These are phyloP conservation scores for Pseudogymnoascus verrucosus DNA, from an alignment of 2,329 filamentous ascomycete genomes.

Conservation along the genomic window DNA sequence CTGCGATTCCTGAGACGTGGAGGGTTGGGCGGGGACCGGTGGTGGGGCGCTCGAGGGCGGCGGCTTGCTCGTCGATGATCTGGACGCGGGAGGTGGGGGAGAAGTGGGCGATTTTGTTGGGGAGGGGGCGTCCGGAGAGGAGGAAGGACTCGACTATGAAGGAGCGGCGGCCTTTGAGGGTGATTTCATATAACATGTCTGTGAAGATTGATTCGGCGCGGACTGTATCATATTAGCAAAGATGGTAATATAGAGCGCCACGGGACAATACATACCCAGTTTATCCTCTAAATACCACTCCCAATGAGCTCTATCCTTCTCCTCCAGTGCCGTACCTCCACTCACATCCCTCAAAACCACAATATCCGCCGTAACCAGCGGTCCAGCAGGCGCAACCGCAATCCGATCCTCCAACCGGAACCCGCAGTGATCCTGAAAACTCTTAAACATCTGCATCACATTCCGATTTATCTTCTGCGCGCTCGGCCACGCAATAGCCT, in stretches of 20 bases:
- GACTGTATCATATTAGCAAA: slow-evolving; percentile 32
- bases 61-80: slow-evolving; percentile 16
- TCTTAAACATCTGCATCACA: slow-evolving; percentile 64
- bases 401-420: slow-evolving; percentile 67
- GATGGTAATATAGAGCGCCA: neutral
- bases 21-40: slow-evolving; percentile 26
- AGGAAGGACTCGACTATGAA: slow-evolving; percentile 55
- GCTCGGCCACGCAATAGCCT: slow-evolving; percentile 55
- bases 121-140: slow-evolving; percentile 37
- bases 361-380: slow-evolving; percentile 46
- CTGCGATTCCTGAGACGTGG: slow-evolving; percentile 52
- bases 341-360: slow-evolving; percentile 55
- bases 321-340: slow-evolving; percentile 27
- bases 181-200: slow-evolving; percentile 61
- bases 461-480: slow-evolving; percentile 56
- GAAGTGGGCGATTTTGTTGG: slow-evolving; percentile 32
- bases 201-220: slow-evolving; percentile 61
- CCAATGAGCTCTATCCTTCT: slow-evolving; percentile 35
- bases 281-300: slow-evolving; percentile 39
- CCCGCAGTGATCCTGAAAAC: slow-evolving; percentile 63
- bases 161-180: slow-evolving; percentile 46
- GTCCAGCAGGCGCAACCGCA: slow-evolving; percentile 45
- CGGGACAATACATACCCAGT: slow-evolving; percentile 27
- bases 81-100: slow-evolving; percentile 19
- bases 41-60: slow-evolving; percentile 19